Evolutionary conservation across 257 asterid genomes (phyloP).

Genomic region (Salvia miltiorrhiza): DNA sequence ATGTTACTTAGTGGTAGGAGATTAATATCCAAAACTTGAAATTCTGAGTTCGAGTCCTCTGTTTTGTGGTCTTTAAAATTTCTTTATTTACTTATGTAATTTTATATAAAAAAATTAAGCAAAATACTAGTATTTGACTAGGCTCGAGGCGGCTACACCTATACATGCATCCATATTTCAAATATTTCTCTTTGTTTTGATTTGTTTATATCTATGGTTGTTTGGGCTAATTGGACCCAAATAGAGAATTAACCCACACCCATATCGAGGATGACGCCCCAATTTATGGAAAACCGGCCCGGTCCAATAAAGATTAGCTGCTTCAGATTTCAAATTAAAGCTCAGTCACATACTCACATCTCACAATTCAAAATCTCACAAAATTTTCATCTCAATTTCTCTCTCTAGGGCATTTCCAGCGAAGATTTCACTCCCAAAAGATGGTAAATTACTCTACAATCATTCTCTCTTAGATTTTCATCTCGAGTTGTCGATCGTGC

Average conservation of each 20-base stretch:
- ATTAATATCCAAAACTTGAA: too few relatives aligned
- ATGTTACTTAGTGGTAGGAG: too few relatives aligned
- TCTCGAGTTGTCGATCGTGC: background rate
- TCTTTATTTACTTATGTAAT: too few relatives aligned
- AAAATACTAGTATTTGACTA: too few relatives aligned
- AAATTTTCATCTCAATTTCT: background rate
- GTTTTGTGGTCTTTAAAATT: too few relatives aligned
- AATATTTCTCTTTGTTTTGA: background rate
- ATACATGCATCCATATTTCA: background rate
- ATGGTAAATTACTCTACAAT: constrained; percentile 17
- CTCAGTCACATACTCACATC: background rate
- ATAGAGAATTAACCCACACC: background rate
- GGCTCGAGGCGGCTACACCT: too few relatives aligned
- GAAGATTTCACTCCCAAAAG: constrained; percentile 1
- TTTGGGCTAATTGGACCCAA: background rate
- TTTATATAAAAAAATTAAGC: too few relatives aligned
- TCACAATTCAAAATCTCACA: constrained; percentile 4
- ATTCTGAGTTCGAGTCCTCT: too few relatives aligned
- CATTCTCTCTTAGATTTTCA: background rate
- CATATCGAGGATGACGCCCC: background rate
- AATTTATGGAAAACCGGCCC: background rate
- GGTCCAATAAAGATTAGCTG: background rate
- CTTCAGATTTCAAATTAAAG: constrained; percentile 16
- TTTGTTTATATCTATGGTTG: background rate
- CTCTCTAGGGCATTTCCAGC: constrained; percentile 11